These are phyloP conservation scores for Glycine tomentella DNA, from an alignment of 306 rosid species.

Conservation along the genomic window DNA sequence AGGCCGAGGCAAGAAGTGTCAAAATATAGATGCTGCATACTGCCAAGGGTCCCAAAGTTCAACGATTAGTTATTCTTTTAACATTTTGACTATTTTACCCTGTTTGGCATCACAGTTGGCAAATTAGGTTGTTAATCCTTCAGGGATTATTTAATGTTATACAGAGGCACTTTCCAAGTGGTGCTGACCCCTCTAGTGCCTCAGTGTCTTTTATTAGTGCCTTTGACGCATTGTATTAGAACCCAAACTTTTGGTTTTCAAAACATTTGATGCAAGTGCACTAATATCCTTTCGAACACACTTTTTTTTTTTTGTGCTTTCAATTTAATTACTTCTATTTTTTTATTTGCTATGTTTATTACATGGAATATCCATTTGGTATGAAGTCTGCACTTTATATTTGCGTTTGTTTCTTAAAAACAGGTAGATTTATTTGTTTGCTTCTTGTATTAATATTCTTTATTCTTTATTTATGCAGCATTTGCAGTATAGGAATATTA, in stretches of 20 bases:
- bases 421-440: conserved; percentile 19
- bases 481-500: conserved; percentile 7
- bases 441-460: conserved; percentile 13
- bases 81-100: neutral
- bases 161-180: neutral
- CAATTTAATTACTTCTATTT: neutral
- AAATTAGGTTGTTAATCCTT: neutral
- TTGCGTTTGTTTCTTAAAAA: conserved; percentile 8
- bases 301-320: neutral
- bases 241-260: neutral
- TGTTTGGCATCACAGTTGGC: neutral
- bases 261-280: neutral
- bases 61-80: neutral
- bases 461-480: conserved; percentile 8
- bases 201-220: neutral
- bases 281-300: neutral
- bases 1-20: no score
- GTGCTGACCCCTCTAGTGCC: neutral
- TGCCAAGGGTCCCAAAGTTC: neutral
- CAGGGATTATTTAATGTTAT: neutral
- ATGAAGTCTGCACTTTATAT: neutral
- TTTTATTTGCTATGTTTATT: neutral
- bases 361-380: no score
- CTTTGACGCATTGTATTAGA: neutral
- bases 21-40: neutral